Evolutionary conservation across 1,284 basidiomycete species (phyloP), one percentile per base, ranked within the genome.

Genomic region (Fomitiporia mediterranea): DNA sequence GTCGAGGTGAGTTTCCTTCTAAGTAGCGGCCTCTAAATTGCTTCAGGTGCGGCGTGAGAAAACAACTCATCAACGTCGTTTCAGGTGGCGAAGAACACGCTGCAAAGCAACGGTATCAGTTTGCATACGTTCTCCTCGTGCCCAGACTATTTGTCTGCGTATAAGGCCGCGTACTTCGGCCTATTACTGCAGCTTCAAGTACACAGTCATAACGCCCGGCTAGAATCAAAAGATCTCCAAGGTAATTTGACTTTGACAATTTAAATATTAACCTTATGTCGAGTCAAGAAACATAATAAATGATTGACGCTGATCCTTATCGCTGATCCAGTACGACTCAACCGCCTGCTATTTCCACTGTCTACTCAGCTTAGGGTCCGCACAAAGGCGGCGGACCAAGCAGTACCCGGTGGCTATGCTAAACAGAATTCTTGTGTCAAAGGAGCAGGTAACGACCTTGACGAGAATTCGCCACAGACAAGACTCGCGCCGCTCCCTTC

Each of bases 61-160:
- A n/a, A 17, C 8, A 43, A 25, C 40, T 38, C 34, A 50, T 30
- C 30, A 30, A 35, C 42, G 11, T 2, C 49, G 19, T 38, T 46
- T 30, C 30, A 59, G 57, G 57, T 59, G 53, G 57, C 57, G 21
- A 59, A 59, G 43, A 44, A 28, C 32, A 59, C 57, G 15, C 53
- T 59, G 4, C 39, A 46, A 30, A 37, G 28, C 19, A 39, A 46
- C 27, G 57, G 57, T 34, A 32, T 59, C 39, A 47, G 47, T 48
- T 38, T 59, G 21, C 57, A 56, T 40, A 51, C 53, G n/a, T 59
- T 59, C 25, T 47, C 57, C 34, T 59, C 57, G 19, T 59, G 57
- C 25, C 53, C 57, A 34, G 47, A 39, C 30, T 19, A 39, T 30
- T 37, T 59, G 23, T 48, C 47, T 7, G 32, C 48, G 11, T 40